These are phyloP conservation scores for Kazachstania africana DNA, from an alignment of 805 yeast genomes.

Conservation along the genomic window DNA sequence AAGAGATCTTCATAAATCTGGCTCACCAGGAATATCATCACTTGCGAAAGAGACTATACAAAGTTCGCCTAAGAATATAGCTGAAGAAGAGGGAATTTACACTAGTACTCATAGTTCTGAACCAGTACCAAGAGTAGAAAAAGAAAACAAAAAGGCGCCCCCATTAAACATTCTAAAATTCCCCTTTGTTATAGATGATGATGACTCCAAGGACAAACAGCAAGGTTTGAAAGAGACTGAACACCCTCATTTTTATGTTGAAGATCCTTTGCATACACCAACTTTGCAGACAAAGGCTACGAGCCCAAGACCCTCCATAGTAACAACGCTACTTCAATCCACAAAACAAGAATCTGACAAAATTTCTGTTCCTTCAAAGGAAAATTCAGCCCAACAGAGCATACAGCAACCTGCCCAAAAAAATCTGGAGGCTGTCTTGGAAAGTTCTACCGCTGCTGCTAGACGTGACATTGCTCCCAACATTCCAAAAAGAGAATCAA, in stretches of 20 bases:
- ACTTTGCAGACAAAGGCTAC: constrained; percentile 1
- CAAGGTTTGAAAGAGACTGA: constrained; percentile 27
- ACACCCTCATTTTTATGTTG: constrained; percentile 71
- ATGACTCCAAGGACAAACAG: constrained; percentile 4
- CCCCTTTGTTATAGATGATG: neutral
- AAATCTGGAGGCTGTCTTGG: constrained; percentile 1
- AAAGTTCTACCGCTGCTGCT: neutral
- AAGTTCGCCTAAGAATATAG: neutral
- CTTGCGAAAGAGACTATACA: neutral
- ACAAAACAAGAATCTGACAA: neutral
- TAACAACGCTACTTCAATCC: neutral
- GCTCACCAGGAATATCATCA: neutral
- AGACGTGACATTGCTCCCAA: constrained; percentile 12
- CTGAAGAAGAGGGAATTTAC: no score
- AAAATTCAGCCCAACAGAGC: neutral
- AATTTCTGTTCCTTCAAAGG: neutral
- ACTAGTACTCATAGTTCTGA: neutral
- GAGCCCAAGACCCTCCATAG: constrained; percentile 13
- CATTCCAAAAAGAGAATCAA: constrained; percentile 29
- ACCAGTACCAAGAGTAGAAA: neutral
- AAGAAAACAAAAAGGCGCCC: neutral
- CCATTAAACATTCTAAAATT: neutral
- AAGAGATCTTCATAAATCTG: neutral
- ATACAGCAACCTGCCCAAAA: neutral
- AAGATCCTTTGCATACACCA: constrained; percentile 46